Percentiles rank a stretch among this genome's conserved stretches.
Conservation (phyloP, 495 filamentous ascomycete species). For the Pseudevernia furfuracea region DNA sequence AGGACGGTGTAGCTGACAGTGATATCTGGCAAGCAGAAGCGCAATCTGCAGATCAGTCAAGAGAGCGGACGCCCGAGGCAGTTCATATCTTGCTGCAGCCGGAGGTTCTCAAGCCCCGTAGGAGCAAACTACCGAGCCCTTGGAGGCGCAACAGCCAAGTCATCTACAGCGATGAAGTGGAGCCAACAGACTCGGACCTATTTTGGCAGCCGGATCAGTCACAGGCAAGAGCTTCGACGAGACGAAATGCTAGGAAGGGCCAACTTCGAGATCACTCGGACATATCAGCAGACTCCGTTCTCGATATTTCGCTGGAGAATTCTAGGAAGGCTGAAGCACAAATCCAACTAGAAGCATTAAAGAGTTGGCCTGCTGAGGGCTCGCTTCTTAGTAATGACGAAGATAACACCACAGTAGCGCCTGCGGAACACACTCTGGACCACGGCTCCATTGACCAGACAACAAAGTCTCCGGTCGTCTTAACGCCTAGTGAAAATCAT, state of each 20-base stretch:
- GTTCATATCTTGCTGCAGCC: constrained; percentile 9
- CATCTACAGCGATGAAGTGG: constrained; percentile 29
- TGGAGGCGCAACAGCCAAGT: constrained; percentile 36
- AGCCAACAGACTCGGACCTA: constrained; percentile 19
- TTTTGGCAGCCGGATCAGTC: constrained; percentile 21
- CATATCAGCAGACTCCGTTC: not conserved
- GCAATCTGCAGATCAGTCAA: constrained; percentile 25
- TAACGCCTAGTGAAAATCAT: not conserved
- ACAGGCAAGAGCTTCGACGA: constrained; percentile 6
- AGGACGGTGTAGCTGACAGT: constrained; percentile 15
- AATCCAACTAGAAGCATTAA: not conserved
- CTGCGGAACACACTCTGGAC: not conserved
- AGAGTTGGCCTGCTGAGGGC: not conserved
- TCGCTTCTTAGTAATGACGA: not conserved
- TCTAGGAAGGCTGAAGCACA: not conserved
- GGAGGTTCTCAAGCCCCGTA: constrained; percentile 28
- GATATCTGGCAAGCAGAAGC: constrained; percentile 42
- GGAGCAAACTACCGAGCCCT: constrained; percentile 37
- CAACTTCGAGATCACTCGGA: not conserved
- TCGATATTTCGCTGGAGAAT: not conserved
- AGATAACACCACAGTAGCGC: not conserved
- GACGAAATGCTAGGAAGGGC: not conserved
- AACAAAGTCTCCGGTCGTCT: not conserved
- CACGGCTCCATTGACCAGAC: not conserved
- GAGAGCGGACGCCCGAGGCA: constrained; percentile 15